A percentile compares a stretch with the other conserved stretches of the same genome.
phyloP scores from a whole-genome alignment of 1,284 basidiomycete genomes.

The Xerocomus amazonicus region DNA sequence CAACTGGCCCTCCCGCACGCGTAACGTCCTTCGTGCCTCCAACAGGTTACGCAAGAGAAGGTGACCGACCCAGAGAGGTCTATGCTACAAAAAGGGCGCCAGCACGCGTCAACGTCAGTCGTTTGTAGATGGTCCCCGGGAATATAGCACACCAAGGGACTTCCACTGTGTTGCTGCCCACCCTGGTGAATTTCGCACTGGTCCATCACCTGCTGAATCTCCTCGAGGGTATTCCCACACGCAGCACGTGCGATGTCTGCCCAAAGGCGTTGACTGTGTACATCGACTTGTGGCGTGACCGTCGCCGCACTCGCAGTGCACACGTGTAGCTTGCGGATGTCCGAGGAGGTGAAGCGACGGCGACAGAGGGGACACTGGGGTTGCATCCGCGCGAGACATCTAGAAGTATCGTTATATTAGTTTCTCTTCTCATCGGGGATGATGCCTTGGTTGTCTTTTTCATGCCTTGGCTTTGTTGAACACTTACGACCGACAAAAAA shows the following conservation, averaged over 20 bases:
- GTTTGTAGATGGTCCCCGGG: not conserved
- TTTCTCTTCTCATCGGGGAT: too few relatives aligned
- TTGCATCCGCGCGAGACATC: conserved; percentile 10
- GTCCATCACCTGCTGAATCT: too few relatives aligned
- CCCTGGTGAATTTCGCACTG: not conserved
- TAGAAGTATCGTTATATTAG: not conserved
- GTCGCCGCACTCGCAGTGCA: not conserved
- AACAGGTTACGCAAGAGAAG: conserved; percentile 1
- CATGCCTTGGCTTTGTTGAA: too few relatives aligned
- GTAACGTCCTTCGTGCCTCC: not conserved
- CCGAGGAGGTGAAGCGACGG: not conserved
- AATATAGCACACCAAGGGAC: not conserved
- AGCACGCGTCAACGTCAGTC: not conserved
- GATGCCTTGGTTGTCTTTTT: too few relatives aligned
- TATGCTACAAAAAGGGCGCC: not conserved
- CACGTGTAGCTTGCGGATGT: conserved; percentile 9
- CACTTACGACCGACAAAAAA: conserved; percentile 16
- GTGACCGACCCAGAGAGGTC: not conserved
- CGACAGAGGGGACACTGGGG: conserved; percentile 18
- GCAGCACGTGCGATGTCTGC: not conserved
- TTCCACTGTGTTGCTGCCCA: not conserved
- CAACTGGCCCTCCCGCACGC: not conserved
- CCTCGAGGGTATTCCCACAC: conserved; percentile 5
- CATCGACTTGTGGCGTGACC: not conserved
- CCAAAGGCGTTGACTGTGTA: not conserved